Conservation (phyloP, 2,329 filamentous ascomycete genomes). For the Huntiella moniliformis region DNA sequence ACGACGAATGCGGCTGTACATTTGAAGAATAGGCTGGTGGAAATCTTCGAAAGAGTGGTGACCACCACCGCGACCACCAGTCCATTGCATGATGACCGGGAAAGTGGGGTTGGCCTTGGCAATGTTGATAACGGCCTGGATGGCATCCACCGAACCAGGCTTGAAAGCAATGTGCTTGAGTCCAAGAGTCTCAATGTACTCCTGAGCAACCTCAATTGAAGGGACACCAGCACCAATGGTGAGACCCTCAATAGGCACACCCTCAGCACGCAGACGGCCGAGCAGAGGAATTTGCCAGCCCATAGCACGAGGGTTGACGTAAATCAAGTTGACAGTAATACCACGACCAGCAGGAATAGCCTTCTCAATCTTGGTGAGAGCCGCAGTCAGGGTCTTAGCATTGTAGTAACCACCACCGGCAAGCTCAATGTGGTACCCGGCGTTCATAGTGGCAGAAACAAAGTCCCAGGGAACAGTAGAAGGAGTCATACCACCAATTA, state of each 20-base stretch:
- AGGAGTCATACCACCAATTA: conserved; percentile 91
- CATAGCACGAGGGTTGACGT: conserved; percentile 78
- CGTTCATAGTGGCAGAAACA: conserved; percentile 80
- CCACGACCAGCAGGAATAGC: conserved; percentile 68
- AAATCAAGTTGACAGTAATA: conserved; percentile 80
- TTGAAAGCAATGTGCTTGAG: conserved; percentile 92
- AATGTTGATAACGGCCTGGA: conserved; percentile 80
- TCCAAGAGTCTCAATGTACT: conserved; percentile 83
- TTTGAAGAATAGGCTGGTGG: conserved; percentile 75
- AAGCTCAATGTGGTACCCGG: conserved; percentile 84
- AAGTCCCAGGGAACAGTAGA: conserved; percentile 82
- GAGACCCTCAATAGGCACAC: conserved; percentile 77
- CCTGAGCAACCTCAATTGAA: conserved; percentile 79
- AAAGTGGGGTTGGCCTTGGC: conserved; percentile 86
- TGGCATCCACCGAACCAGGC: conserved; percentile 73
- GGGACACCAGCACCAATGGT: conserved; percentile 88
- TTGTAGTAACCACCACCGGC: conserved; percentile 81
- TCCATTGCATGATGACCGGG: conserved; percentile 90
- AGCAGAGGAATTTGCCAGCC: conserved; percentile 81
- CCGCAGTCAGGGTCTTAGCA: conserved; percentile 62
- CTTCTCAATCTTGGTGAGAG: conserved; percentile 68
- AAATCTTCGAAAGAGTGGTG: conserved; percentile 94
- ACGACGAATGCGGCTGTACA: conserved; percentile 76
- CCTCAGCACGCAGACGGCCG: conserved; percentile 60
- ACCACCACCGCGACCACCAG: conserved; percentile 78